Evolutionary conservation across 371 early-diverging fungal species (phyloP), one percentile per base, ranked within the genome.

Genomic region (Lichtheimia hyalospora): DNA sequence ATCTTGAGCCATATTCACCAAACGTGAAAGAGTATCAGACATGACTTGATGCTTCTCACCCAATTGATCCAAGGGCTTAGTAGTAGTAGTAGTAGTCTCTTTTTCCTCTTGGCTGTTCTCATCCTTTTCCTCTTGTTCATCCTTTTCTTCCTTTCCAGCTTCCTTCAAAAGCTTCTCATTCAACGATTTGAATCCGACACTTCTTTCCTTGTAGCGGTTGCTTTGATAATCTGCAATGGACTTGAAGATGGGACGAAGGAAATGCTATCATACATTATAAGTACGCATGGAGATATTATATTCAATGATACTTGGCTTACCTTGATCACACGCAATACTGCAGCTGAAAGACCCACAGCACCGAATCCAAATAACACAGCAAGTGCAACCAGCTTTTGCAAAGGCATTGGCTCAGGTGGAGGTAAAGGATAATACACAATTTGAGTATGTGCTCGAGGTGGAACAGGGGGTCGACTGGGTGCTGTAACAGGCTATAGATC

Each of bases 341-440:
- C 69, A n/a, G 78, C 74, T 51, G 76, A 72, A 28, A 72, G 12
- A 18, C 78, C 74, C 6, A 77, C 69, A 8, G 74, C 68, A 12
- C 78, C 68, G 55, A 77, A 60, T 12, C 76, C 77, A 14, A 71
- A 50, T 10, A 81, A 23, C 0, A 77, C 54, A 12, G 81, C 78
- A 49, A 75, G 54, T 15, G 66, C 73, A 46, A 75, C 58, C 1
- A 81, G 55, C 20, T 69, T 67, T 49, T 77, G 68, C 16, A 59
- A 50, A 10, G 77, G 74, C 54, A 77, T 54, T 12, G 49, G 23
- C 3, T 68, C 72, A 44, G 68, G 67, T 3, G 66, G 64, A 18
- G 73, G 67, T 24, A 65, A 57, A 14, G 64, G 68, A 42, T 70
- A 68, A 57, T 76, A 74, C 14, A 77, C 46, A 16, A 74, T 55